phyloP scores from a whole-genome alignment of 345 rosid genomes.

The Rubroshorea leprosula region DNA sequence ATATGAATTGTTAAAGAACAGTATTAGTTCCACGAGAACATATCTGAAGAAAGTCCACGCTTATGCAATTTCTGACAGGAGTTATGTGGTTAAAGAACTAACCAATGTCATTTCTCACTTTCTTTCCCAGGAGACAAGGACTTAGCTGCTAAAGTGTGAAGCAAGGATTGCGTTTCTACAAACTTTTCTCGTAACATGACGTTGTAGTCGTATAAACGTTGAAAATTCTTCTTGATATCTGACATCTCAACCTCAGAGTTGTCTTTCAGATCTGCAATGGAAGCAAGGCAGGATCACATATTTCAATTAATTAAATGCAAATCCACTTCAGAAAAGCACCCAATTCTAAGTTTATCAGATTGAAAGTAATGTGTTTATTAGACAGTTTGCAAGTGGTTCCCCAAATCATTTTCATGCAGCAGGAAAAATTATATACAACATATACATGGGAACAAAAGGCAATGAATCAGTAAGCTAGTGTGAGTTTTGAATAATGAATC shows the following conservation, averaged over 20 bases:
- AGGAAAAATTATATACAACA: no score
- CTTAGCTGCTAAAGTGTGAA: conserved; percentile 33
- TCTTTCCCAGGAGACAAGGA: conserved; percentile 24
- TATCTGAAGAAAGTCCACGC: no score
- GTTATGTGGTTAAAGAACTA: background rate
- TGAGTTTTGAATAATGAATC: no score
- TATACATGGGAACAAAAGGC: no score
- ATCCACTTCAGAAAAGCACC: background rate
- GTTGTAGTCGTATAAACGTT: conserved; percentile 61
- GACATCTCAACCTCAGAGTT: conserved; percentile 51
- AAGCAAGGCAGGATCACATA: conserved; percentile 1
- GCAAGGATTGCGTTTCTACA: conserved; percentile 45
- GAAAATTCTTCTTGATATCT: conserved; percentile 59
- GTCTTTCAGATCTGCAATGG: conserved; percentile 51
- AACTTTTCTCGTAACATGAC: conserved; percentile 64
- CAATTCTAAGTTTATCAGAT: background rate
- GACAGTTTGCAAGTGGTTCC: background rate
- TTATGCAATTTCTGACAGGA: background rate
- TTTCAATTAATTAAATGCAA: background rate
- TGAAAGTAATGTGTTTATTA: background rate
- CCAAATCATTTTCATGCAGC: background rate
- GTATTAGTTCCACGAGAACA: no score
- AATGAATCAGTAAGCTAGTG: no score
- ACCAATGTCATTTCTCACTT: conserved; percentile 12
- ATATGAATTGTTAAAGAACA: no score